These are phyloP conservation scores for Leccinum barrowsii DNA, from an alignment of 768 basidiomycete genomes.

Conservation along the genomic window DNA sequence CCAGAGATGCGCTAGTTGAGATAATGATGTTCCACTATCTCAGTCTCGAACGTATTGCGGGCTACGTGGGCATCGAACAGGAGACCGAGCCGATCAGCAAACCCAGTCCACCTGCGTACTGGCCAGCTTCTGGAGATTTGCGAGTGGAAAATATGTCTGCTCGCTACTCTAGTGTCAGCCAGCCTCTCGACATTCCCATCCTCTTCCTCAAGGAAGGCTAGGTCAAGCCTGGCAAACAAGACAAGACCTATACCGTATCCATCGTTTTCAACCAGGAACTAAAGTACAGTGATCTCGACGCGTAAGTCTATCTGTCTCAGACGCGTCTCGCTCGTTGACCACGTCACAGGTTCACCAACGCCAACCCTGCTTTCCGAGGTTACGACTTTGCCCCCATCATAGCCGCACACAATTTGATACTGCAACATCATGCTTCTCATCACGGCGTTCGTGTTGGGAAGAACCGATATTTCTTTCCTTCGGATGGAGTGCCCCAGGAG, in stretches of 20 bases:
- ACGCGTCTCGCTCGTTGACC: not conserved
- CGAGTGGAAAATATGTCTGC: conserved; percentile 53
- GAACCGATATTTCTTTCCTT: conserved; percentile 50
- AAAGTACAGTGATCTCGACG: conserved; percentile 24
- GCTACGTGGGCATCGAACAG: conserved; percentile 45
- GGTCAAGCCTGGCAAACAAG: conserved; percentile 22
- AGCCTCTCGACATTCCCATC: conserved; percentile 34
- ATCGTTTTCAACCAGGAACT: conserved; percentile 33
- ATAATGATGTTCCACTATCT: not conserved
- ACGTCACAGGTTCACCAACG: conserved; percentile 37
- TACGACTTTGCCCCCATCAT: conserved; percentile 43
- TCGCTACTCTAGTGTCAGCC: conserved; percentile 40
- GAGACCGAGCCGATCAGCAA: conserved; percentile 49
- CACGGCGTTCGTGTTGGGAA: conserved; percentile 46
- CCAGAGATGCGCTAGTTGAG: not conserved
- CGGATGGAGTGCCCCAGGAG: conserved; percentile 5
- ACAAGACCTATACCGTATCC: conserved; percentile 37
- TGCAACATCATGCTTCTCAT: conserved; percentile 41
- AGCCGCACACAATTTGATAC: conserved; percentile 45
- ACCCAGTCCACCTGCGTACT: conserved; percentile 55
- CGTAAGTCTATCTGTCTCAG: conserved; percentile 27
- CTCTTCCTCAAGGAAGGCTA: conserved; percentile 41
- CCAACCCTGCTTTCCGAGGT: conserved; percentile 30
- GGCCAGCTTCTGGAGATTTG: conserved; percentile 60
- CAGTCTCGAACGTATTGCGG: conserved; percentile 36